phyloP scores from a whole-genome alignment of 1,284 basidiomycete species.

The Ganoderma meredithae region DNA sequence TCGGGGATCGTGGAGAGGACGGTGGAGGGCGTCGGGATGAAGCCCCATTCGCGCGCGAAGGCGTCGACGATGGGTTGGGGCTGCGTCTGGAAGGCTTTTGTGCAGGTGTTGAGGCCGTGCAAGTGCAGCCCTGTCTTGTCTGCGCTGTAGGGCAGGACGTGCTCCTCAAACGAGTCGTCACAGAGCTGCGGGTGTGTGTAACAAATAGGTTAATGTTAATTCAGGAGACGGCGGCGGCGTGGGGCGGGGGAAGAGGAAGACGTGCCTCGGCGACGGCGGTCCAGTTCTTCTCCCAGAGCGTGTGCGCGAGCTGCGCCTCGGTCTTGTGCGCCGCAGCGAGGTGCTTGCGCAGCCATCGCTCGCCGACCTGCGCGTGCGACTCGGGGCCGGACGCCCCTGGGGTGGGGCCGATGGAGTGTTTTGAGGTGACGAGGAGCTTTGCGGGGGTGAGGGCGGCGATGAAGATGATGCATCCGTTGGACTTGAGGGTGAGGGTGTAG shows the following conservation, averaged over 20 bases:
- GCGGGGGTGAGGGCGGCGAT: slow-evolving; percentile 84
- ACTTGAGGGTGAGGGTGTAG: slow-evolving; percentile 93
- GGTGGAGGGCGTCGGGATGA: slow-evolving; percentile 81
- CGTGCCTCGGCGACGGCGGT: slow-evolving; percentile 92
- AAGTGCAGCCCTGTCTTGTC: slow-evolving; percentile 93
- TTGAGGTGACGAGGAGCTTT: slow-evolving; percentile 89
- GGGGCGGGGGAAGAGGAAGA: slow-evolving; percentile 24
- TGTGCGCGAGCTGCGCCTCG: slow-evolving; percentile 76
- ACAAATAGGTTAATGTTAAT: neutral
- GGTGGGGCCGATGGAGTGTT: slow-evolving; percentile 82
- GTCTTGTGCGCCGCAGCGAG: slow-evolving; percentile 71
- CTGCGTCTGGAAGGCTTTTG: slow-evolving; percentile 79
- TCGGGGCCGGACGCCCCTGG: slow-evolving; percentile 39
- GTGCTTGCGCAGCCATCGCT: slow-evolving; percentile 85
- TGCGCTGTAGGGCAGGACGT: slow-evolving; percentile 86
- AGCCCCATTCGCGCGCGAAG: slow-evolving; percentile 92
- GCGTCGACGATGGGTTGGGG: slow-evolving; percentile 73
- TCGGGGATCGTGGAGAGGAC: slow-evolving; percentile 68
- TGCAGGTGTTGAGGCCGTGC: slow-evolving; percentile 88
- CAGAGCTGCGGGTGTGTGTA: too few relatives aligned
- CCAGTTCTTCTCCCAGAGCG: slow-evolving; percentile 85
- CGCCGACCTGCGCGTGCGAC: slow-evolving; percentile 83
- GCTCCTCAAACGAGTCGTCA: slow-evolving; percentile 98
- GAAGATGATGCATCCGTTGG: slow-evolving; percentile 99
- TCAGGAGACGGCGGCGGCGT: neutral